These are phyloP conservation scores for Podaxis pistillaris DNA, from an alignment of 768 basidiomycete genomes.

Conservation along the genomic window DNA sequence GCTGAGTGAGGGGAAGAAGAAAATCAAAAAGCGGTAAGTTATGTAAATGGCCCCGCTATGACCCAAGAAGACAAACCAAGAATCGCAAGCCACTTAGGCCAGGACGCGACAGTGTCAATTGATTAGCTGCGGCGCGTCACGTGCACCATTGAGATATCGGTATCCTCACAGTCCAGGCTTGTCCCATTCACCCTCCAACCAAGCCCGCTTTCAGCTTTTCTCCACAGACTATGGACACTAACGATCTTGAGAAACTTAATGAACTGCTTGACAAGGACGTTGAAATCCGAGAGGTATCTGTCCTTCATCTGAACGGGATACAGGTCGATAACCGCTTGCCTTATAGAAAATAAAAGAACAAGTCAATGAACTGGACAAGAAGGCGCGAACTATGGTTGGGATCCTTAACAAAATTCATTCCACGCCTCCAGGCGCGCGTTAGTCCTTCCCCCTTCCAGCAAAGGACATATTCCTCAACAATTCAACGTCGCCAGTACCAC, in stretches of 20 bases:
- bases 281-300: slow-evolving; percentile 60
- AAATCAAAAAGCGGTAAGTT: neutral
- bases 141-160: neutral
- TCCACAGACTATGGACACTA: slow-evolving; percentile 45
- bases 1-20: neutral
- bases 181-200: neutral
- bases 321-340: slow-evolving; percentile 3
- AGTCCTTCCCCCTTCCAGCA: slow-evolving; percentile 21
- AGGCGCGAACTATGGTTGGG: slow-evolving; percentile 69
- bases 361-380: slow-evolving; percentile 73
- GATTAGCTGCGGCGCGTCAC: neutral
- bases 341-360: slow-evolving; percentile 78
- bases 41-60: neutral
- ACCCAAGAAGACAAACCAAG: neutral
- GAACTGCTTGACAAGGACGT: slow-evolving; percentile 59
- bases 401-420: slow-evolving; percentile 79
- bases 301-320: neutral
- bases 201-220: neutral
- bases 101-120: neutral
- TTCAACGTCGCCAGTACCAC: slow-evolving; percentile 47
- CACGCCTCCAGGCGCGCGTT: slow-evolving; percentile 60
- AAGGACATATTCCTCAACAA: neutral
- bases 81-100: too few relatives aligned
- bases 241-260: slow-evolving; percentile 58
- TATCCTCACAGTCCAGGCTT: neutral